Conservation (phyloP, 139 green algal genomes). For the Closterium sp. region DNA sequence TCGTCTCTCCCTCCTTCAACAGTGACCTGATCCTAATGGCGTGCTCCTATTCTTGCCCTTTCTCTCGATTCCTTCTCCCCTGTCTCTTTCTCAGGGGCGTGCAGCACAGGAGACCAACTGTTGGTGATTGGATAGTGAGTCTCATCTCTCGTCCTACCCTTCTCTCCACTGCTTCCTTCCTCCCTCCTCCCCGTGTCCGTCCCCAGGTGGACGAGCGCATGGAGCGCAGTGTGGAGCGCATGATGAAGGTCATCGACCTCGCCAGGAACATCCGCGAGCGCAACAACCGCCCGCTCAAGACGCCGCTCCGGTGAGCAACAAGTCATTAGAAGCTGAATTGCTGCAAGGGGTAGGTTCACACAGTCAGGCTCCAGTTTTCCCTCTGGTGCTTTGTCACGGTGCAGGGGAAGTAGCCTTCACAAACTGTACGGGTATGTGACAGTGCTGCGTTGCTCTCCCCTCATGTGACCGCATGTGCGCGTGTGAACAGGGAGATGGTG, state of each 20-base stretch:
- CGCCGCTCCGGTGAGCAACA: conserved; percentile 70
- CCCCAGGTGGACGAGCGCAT: conserved; percentile 57
- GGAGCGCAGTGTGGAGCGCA: conserved; percentile 77
- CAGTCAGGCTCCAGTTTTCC: too few relatives aligned
- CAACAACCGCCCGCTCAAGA: conserved; percentile 78
- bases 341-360: not conserved
- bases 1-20: too few relatives aligned
- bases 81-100: not conserved
- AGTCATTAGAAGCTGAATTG: not conserved
- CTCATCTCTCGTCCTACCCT: not conserved
- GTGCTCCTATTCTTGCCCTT: not conserved
- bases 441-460: not conserved
- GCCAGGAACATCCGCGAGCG: conserved; percentile 80
- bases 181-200: too few relatives aligned
- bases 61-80: not conserved
- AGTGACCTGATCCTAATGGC: too few relatives aligned
- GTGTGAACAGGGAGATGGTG: conserved; percentile 50
- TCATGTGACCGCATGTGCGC: not conserved
- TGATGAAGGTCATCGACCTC: conserved; percentile 82
- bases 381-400: too few relatives aligned
- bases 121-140: not conserved
- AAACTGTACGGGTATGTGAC: too few relatives aligned
- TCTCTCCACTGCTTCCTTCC: not conserved
- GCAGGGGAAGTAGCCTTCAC: too few relatives aligned
- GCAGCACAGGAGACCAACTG: not conserved